Base-by-base conservation (phyloP, 495 filamentous ascomycete species). In the Aspergillus bridgeri region DNA sequence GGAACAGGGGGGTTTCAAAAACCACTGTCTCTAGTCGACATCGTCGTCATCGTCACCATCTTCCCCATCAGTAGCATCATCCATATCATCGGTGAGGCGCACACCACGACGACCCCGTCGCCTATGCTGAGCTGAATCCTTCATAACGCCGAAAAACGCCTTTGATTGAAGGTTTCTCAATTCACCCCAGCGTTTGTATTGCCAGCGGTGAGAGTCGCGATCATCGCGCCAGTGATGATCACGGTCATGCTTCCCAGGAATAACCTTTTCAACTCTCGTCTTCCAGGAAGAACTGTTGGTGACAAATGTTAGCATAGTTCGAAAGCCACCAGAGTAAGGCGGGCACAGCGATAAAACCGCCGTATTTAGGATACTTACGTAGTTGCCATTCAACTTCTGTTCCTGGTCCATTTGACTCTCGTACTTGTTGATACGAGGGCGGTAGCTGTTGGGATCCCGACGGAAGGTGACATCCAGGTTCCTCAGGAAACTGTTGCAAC, bases 381-480 rank as follows among this genome's bases (percentile, higher is more conserved):
- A 98, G 76, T 97, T 98, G 60, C 94, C 94, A 61, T 70, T 77
- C 65, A 92, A 64, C 83, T 98, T 98, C 81, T 98, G 94, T 68
- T 97, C 94, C 70, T 96, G 92, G 72, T 98, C 94, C 62, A 96
- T 78, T 75, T 98, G 95, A 70, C 88, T 92, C 71, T 96, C 86
- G 65, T 85, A 76, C 83, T 98, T 98, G 84, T 98, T 98, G 83
- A 98, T 98, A 72, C 95, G 89, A 44, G 95, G 94, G 29, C 94
- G 84, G 80, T 84, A 98, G 65, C 92, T 96, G 75, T 89, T 95
- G 58, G 95, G 93, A 70, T 98, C 95, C 64, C 95, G 91, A 65
- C 95, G 90, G 86, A 98, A 98, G 17, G 94, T 98, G 62, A 98
- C 94, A 67, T 98, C 91, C 54, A 98, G 78, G 69, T 88, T 96